Evolutionary conservation across 495 filamentous ascomycete species (phyloP).

Genomic region (Aspergillus haitiensis): DNA sequence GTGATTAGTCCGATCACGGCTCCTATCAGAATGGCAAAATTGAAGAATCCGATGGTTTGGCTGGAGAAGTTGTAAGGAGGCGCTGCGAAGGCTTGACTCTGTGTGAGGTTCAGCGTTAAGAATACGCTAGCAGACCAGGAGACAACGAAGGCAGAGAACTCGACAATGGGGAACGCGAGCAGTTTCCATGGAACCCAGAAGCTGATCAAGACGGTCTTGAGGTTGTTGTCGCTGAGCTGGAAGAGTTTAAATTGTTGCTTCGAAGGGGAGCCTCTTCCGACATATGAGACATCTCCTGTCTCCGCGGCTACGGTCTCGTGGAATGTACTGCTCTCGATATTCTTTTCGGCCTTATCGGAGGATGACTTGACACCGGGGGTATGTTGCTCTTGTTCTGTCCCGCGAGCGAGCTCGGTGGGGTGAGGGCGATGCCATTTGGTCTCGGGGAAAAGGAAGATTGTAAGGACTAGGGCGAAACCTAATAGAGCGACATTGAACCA

Average conservation of each 20-base stretch:
- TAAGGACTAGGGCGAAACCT: constrained; percentile 45
- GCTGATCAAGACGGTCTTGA: constrained; percentile 41
- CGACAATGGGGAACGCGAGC: constrained; percentile 63
- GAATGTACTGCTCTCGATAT: constrained; percentile 9
- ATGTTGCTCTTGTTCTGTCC: background rate
- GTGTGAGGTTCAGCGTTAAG: constrained; percentile 64
- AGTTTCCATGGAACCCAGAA: constrained; percentile 56
- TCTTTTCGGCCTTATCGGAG: constrained; percentile 23
- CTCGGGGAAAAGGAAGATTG: constrained; percentile 61
- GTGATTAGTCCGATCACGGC: constrained; percentile 56
- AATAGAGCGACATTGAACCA: constrained; percentile 56
- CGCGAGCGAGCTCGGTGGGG: constrained; percentile 23
- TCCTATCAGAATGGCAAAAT: constrained; percentile 49
- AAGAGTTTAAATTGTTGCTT: constrained; percentile 57
- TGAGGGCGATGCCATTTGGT: constrained; percentile 56
- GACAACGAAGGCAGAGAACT: constrained; percentile 59
- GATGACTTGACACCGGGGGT: constrained; percentile 12
- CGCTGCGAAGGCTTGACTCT: constrained; percentile 59
- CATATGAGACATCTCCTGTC: constrained; percentile 29
- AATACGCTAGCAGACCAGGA: constrained; percentile 61
- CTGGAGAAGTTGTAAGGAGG: constrained; percentile 59
- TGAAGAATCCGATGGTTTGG: constrained; percentile 53
- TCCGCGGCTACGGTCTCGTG: constrained; percentile 25
- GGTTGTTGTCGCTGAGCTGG: constrained; percentile 41
- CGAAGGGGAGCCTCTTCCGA: constrained; percentile 53